Evolutionary conservation across 2,329 filamentous ascomycete genomes (phyloP).

Genomic region (Paraconiothyrium brasiliense): DNA sequence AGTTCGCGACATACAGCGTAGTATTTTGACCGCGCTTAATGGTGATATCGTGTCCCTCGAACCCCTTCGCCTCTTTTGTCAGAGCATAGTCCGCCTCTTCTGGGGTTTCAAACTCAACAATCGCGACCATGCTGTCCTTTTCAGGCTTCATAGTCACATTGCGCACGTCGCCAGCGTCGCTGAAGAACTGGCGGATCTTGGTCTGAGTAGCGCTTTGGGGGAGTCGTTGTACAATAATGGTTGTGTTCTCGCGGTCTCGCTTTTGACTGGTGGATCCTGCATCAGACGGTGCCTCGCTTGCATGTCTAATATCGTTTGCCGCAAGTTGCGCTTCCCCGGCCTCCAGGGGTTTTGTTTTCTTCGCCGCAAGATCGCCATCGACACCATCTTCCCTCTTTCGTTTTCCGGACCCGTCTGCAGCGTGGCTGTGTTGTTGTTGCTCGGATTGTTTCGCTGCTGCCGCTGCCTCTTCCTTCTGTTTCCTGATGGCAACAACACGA

Average conservation of each 20-base stretch:
- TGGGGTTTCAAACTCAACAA: conserved; percentile 83
- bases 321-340: conserved; percentile 22
- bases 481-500: conserved; percentile 59
- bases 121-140: conserved; percentile 69
- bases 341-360: conserved; percentile 69
- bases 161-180: conserved; percentile 86
- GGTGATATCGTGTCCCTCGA: conserved; percentile 76
- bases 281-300: conserved; percentile 49
- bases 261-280: conserved; percentile 59
- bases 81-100: conserved; percentile 85
- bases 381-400: conserved; percentile 71
- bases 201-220: conserved; percentile 74
- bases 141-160: conserved; percentile 75
- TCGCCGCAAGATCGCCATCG: conserved; percentile 65
- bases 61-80: conserved; percentile 81
- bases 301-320: conserved; percentile 29
- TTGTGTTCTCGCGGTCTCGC: conserved; percentile 90
- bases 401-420: conserved; percentile 66
- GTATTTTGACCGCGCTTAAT: conserved; percentile 79
- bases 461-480: conserved; percentile 67
- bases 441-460: conserved; percentile 57
- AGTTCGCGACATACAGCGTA: conserved; percentile 92
- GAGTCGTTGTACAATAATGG: conserved; percentile 81
- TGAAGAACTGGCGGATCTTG: conserved; percentile 87
- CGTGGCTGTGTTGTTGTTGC: conserved; percentile 26